These are phyloP conservation scores for Synchytrium microbalum DNA, from an alignment of 371 early-diverging fungal species.

Conservation along the genomic window DNA sequence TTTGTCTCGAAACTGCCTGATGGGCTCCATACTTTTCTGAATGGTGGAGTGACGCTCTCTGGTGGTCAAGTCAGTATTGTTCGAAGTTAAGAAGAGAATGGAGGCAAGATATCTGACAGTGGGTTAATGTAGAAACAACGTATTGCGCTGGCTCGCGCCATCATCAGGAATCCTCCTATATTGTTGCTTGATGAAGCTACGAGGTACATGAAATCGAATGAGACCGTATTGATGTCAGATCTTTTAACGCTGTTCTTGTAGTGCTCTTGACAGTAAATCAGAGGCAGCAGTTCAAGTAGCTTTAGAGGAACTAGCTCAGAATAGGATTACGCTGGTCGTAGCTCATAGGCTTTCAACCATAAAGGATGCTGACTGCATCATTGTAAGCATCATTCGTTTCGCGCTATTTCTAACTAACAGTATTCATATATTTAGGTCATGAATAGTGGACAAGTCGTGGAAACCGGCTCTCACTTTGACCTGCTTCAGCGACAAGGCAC, in stretches of 20 bases:
- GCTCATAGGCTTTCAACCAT: constrained; percentile 73
- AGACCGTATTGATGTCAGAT: no score
- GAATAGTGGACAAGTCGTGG: constrained; percentile 52
- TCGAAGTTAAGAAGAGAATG: no score
- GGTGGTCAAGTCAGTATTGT: no score
- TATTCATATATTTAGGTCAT: no score
- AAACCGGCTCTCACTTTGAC: constrained; percentile 77
- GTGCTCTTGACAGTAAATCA: constrained; percentile 54
- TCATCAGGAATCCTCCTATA: constrained; percentile 76
- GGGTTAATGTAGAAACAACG: no score
- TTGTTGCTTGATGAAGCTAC: constrained; percentile 72
- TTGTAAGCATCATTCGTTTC: no score
- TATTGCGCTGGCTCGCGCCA: constrained; percentile 76
- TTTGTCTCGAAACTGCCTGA: constrained; percentile 39
- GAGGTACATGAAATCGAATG: no score
- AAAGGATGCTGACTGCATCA: constrained; percentile 68
- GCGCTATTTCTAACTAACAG: no score
- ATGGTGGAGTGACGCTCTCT: no score
- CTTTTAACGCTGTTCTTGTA: no score
- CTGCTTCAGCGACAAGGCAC: constrained; percentile 42
- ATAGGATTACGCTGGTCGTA: constrained; percentile 85
- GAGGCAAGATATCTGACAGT: no score
- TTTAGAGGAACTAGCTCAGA: constrained; percentile 60
- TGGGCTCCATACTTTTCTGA: constrained; percentile 15
- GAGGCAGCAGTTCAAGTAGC: constrained; percentile 91